phyloP scores from a whole-genome alignment of 2,329 filamentous ascomycete genomes.

The Trichophyton schoenleinii region DNA sequence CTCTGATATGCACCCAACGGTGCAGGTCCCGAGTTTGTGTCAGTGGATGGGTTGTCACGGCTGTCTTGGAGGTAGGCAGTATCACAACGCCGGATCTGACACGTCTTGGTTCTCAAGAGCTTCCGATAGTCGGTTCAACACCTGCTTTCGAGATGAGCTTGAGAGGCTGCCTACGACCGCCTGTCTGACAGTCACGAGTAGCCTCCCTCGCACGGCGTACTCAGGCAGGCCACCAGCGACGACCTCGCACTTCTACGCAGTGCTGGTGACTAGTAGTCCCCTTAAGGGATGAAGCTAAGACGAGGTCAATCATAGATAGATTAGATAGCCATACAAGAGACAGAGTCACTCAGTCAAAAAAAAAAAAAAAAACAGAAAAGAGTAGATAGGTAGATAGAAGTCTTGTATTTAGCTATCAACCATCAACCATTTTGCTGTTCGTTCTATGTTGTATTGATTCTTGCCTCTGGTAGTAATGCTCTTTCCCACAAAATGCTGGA shows the following conservation, averaged over 20 bases:
- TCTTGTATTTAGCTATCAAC: background rate
- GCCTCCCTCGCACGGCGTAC: background rate
- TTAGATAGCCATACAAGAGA: background rate
- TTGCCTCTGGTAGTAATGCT: background rate
- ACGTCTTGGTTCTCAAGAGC: background rate
- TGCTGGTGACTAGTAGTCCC: slow-evolving; percentile 3
- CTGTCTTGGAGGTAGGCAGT: background rate
- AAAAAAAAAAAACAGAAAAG: no score
- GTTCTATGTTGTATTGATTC: background rate
- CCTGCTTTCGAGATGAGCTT: background rate
- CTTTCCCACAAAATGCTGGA: no score
- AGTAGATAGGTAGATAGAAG: background rate
- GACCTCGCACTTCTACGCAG: slow-evolving; percentile 4
- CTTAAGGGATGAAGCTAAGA: slow-evolving; percentile 1
- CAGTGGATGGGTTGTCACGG: background rate
- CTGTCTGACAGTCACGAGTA: background rate
- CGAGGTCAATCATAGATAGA: background rate
- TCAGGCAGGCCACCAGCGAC: background rate
- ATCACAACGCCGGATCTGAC: background rate
- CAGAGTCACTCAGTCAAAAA: background rate
- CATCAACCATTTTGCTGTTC: background rate
- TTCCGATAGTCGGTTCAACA: background rate
- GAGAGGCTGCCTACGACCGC: background rate
- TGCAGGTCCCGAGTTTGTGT: background rate
- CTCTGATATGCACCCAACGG: background rate